Base-by-base conservation (phyloP, 257 asterid genomes). In the Asclepias syriaca region DNA sequence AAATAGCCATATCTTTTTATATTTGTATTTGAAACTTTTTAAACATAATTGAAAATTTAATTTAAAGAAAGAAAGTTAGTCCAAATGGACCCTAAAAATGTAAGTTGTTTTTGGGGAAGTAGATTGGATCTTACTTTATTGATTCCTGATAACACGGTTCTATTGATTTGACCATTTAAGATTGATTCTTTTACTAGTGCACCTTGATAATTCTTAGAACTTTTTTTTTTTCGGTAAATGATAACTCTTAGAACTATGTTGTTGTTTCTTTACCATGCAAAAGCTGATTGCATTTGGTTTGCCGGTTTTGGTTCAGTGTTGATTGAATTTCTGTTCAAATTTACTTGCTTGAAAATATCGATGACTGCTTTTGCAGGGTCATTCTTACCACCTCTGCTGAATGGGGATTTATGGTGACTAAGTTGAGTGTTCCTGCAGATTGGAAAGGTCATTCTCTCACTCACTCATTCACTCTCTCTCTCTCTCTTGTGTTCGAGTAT, bases 361-460 rank as follows among this genome's bases (percentile, higher is more conserved):
- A 29, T 6, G 40, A 18, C 19, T 61, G 43, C 5, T 29, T 63
- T 71, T 77, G 80, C 88, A 95, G 99, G 90, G 96, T 90, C 72
- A 75, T 90, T 60, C 92, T 95, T 43, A 86, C 97, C 32, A 84
- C 96, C 65, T 92, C 99, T 61, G 73, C 77, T 13, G 89, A 88
- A 80, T 95, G 98, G 99, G 99, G 98, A 78, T 83, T 74, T 66
- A 80, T 87, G 91, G 89, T 80, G 74, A 87, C 97, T 19, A 92
- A 92, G 78, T 87, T 92, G 32, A 80, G 81, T 14, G 99, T 95
- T 74, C 94, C 99, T 22, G 92, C 82, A 16, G 99, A 95, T 75
- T 95, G 99, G 99, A 95, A 95, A 92, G 99, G 99, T 95, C 71
- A 37, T 18, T 79, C 69, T 68, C 53, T 24, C 74, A 24, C 40